A percentile compares a stretch with the other conserved stretches of the same genome.
Evolutionary conservation across 352 stramenopile species (phyloP).

Genomic region (Elongisporangium senticosum): DNA sequence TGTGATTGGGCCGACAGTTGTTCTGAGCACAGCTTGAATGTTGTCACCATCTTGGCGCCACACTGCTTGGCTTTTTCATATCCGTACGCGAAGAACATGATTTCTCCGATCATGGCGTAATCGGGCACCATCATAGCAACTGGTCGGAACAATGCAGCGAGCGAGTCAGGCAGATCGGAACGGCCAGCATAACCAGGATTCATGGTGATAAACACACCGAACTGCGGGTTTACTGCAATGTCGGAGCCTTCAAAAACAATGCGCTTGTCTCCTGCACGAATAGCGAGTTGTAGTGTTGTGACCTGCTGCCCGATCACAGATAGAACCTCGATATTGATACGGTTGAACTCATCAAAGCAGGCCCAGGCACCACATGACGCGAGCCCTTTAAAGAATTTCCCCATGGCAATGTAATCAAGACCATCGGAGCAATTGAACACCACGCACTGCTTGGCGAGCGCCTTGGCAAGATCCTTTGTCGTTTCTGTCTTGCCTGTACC

Average conservation of each 20-base stretch:
- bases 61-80: slow-evolving; percentile 38
- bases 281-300: slow-evolving; percentile 87
- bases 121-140: slow-evolving; percentile 92
- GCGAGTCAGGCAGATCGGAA: slow-evolving; percentile 83
- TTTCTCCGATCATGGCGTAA: slow-evolving; percentile 86
- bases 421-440: slow-evolving; percentile 94
- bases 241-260: slow-evolving; percentile 95
- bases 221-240: slow-evolving; percentile 91
- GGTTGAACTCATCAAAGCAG: slow-evolving; percentile 90
- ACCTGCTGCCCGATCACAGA: slow-evolving; percentile 89
- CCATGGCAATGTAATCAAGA: slow-evolving; percentile 93
- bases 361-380: slow-evolving; percentile 92
- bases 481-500: slow-evolving; percentile 95
- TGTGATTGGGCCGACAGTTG: slow-evolving; percentile 87
- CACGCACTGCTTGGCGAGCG: slow-evolving; percentile 93
- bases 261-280: slow-evolving; percentile 70
- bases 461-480: slow-evolving; percentile 94
- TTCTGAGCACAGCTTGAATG: slow-evolving; percentile 87
- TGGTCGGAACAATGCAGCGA: slow-evolving; percentile 80
- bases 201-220: slow-evolving; percentile 90
- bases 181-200: slow-evolving; percentile 86
- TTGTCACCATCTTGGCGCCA: slow-evolving; percentile 84
- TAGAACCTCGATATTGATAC: slow-evolving; percentile 86
- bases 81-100: slow-evolving; percentile 90
- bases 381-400: slow-evolving; percentile 93